These are phyloP conservation scores for Saccharomycopsis amapae DNA, from an alignment of 805 yeast species.

Conservation along the genomic window DNA sequence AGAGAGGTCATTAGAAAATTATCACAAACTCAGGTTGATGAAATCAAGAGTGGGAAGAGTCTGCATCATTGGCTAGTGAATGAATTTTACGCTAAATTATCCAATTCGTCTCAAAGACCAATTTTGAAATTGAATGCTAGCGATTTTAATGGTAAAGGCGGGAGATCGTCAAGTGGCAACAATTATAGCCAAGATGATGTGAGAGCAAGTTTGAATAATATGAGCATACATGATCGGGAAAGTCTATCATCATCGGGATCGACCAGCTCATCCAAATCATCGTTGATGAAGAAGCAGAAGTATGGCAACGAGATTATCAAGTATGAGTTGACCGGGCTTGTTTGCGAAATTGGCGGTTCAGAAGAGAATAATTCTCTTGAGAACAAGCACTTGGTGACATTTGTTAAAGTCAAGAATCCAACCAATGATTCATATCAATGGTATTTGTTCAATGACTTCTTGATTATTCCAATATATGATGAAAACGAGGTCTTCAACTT, in stretches of 20 bases:
- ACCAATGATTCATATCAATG: conserved; percentile 36
- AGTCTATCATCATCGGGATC: neutral
- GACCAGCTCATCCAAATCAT: neutral
- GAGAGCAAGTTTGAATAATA: neutral
- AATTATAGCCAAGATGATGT: neutral
- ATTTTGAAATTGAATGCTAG: conserved; percentile 29
- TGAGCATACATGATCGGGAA: too few relatives aligned
- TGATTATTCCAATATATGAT: conserved; percentile 69
- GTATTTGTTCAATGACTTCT: conserved; percentile 86
- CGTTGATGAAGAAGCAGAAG: conserved; percentile 8
- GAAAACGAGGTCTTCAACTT: conserved; percentile 69
- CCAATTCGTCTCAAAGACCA: conserved; percentile 31
- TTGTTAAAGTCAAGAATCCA: conserved; percentile 39
- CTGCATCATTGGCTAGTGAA: conserved; percentile 47
- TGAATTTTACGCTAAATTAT: conserved; percentile 45
- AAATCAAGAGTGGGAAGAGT: conserved; percentile 6
- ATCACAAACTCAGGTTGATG: conserved; percentile 7
- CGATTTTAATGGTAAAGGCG: conserved; percentile 23
- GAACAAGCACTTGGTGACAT: conserved; percentile 54
- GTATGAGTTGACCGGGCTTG: conserved; percentile 62
- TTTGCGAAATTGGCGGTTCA: conserved; percentile 47
- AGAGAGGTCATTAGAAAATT: conserved; percentile 40
- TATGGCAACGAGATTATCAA: conserved; percentile 28
- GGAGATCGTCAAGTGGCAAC: neutral
- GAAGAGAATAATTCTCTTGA: conserved; percentile 44